These are phyloP conservation scores for Coprinopsis sp. DNA, from an alignment of 768 basidiomycete genomes.

Conservation along the genomic window DNA sequence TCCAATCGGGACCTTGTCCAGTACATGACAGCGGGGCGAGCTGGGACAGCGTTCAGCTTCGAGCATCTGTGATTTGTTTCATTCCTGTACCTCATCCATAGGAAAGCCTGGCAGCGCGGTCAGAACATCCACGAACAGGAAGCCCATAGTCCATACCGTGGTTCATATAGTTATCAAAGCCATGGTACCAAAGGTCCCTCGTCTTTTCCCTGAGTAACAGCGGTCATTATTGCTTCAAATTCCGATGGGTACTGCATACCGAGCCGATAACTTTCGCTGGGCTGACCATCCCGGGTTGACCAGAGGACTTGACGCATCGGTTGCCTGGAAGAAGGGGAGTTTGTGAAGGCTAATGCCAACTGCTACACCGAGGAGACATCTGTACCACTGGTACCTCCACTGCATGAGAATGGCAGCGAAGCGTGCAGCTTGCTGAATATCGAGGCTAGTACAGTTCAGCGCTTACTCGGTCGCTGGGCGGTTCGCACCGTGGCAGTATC, in stretches of 20 bases:
- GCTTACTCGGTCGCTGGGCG: background rate
- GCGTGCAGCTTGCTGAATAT: slow-evolving; percentile 6
- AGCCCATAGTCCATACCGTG: slow-evolving; percentile 44
- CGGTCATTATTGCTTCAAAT: background rate
- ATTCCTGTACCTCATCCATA: slow-evolving; percentile 66
- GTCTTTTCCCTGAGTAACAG: slow-evolving; percentile 51
- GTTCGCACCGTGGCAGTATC: slow-evolving; percentile 8
- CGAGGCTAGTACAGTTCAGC: slow-evolving; percentile 1
- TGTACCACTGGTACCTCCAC: slow-evolving; percentile 51
- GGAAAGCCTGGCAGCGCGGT: slow-evolving; percentile 61
- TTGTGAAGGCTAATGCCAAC: slow-evolving; percentile 35
- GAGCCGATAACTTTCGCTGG: slow-evolving; percentile 50
- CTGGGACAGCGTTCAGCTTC: slow-evolving; percentile 31
- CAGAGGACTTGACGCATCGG: slow-evolving; percentile 29
- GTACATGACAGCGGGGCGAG: slow-evolving; percentile 86
- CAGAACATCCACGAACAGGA: slow-evolving; percentile 7
- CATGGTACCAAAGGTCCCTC: slow-evolving; percentile 85
- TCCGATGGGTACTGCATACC: slow-evolving; percentile 36
- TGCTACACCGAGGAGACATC: slow-evolving; percentile 38
- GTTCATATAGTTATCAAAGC: slow-evolving; percentile 84
- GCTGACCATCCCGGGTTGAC: slow-evolving; percentile 46
- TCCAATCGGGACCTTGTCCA: slow-evolving; percentile 85
- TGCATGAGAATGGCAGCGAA: slow-evolving; percentile 33
- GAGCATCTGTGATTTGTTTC: slow-evolving; percentile 2
- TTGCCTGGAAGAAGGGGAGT: slow-evolving; percentile 25